Evolutionary conservation across 1,139 yeast species (phyloP), one percentile per base, ranked within the genome.

Genomic region (Magnusiomyces paraingens): DNA sequence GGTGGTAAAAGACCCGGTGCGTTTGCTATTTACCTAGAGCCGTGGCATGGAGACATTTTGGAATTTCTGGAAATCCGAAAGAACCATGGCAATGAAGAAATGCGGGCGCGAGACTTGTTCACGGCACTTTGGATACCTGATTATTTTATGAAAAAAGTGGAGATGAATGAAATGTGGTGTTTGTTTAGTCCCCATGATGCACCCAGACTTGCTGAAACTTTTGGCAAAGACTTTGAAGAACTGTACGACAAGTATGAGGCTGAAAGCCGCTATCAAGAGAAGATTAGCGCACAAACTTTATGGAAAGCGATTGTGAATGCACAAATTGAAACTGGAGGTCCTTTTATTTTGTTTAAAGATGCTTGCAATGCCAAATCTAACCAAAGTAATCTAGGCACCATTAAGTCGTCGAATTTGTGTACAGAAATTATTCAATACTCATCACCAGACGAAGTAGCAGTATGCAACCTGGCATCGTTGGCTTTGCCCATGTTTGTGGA

Each of bases 1-100:
- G 96, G 96, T 63, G 88, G 88, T 75, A 89, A 89, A 71, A 81
- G 96, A 67, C 96, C 96, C 1, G 96, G 96, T 66, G 96, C 96
- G 14, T 86, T 88, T 70, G 95, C 96, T 45, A 73, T 88, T 55
- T 88, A 88, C 70, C 75, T 88, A 56, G 96, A 88, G 73, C 95
- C 96, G 61, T 88, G 96, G 96, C 96, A 88, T 66, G 81, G 88
- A 22, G 96, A 88, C 67, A 79, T 88, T 55, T 84, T 86, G 67
- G 95, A 87, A 57, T 85, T 88, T 66, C 74, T 88, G 54, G 94
- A 88, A 62, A 80, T 88, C 62, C 82, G 95, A 71, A 88, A 88
- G 73, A 88, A 87, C 69, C 95, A 88, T 67, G 96, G 96, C 60
- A 88, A 86, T 66, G 96, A 88, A 72, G 96, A 88, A 73, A 79